Percentiles rank a stretch among this genome's conserved stretches.
These are phyloP conservation scores for Phytophthora boehmeriae DNA, from an alignment of 352 stramenopile genomes.

Conservation along the genomic window DNA sequence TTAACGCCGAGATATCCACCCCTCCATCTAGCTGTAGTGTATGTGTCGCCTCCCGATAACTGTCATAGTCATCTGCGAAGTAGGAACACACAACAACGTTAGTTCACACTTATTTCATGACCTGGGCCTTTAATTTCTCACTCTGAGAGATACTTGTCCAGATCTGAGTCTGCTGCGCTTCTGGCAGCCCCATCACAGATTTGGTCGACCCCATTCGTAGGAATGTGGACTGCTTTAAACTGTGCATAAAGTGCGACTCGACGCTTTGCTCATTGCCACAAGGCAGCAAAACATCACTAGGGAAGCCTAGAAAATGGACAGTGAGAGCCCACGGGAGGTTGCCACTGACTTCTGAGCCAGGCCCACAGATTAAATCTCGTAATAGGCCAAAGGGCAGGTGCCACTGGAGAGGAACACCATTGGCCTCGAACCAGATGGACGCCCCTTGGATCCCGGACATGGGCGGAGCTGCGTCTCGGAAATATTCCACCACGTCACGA, in stretches of 20 bases:
- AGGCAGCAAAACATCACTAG: slow-evolving; percentile 57
- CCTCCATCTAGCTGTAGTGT: slow-evolving; percentile 49
- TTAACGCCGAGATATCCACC: slow-evolving; percentile 39
- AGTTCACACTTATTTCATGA: too few species aligned
- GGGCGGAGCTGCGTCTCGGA: slow-evolving; percentile 71
- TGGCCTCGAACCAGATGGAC: slow-evolving; percentile 76
- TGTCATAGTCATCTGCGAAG: slow-evolving; percentile 51
- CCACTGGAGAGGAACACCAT: slow-evolving; percentile 73
- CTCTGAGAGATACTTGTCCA: slow-evolving; percentile 79
- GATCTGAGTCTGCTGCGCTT: slow-evolving; percentile 83
- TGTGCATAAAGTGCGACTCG: slow-evolving; percentile 88
- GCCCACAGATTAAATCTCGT: slow-evolving; percentile 54
- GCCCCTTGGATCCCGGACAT: slow-evolving; percentile 56
- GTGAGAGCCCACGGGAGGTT: slow-evolving; percentile 71
- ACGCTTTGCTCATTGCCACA: slow-evolving; percentile 80
- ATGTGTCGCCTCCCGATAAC: slow-evolving; percentile 57
- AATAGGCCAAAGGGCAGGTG: slow-evolving; percentile 80
- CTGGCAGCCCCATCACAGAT: slow-evolving; percentile 77
- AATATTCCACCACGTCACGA: slow-evolving; percentile 79
- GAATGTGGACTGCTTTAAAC: slow-evolving; percentile 82
- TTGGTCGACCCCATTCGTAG: slow-evolving; percentile 79
- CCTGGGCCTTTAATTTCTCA: slow-evolving; percentile 38
- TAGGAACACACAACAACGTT: neutral
- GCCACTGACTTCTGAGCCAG: slow-evolving; percentile 3
- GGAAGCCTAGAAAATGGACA: slow-evolving; percentile 84